These are phyloP conservation scores for Gamsiella multidivaricata DNA, from an alignment of 192 early-diverging fungal genomes.

Conservation along the genomic window DNA sequence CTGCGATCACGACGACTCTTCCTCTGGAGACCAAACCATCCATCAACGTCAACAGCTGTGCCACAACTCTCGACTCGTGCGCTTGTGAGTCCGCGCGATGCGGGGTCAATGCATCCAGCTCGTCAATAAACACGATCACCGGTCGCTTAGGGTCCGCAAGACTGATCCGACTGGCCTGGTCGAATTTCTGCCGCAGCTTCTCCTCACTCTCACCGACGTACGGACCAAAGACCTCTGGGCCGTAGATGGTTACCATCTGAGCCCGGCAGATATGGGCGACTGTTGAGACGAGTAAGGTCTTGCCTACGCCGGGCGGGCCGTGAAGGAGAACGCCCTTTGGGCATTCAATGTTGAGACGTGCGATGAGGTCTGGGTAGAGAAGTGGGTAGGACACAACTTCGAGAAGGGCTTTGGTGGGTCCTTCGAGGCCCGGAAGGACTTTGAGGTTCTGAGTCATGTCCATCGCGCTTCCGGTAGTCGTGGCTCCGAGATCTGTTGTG, in stretches of 20 bases:
- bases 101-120: slow-evolving; percentile 87
- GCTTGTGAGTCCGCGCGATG: slow-evolving; percentile 66
- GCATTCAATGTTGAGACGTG: slow-evolving; percentile 76
- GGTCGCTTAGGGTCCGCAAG: slow-evolving; percentile 43
- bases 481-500: neutral
- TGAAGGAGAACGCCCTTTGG: slow-evolving; percentile 90
- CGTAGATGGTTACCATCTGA: slow-evolving; percentile 80
- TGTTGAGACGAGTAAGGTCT: slow-evolving; percentile 84
- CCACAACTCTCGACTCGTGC: slow-evolving; percentile 84
- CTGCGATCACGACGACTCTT: slow-evolving; percentile 81
- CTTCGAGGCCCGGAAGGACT: slow-evolving; percentile 74
- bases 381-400: slow-evolving; percentile 86
- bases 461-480: neutral
- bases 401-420: slow-evolving; percentile 75
- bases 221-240: slow-evolving; percentile 85
- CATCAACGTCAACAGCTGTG: slow-evolving; percentile 91
- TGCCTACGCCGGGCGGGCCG: slow-evolving; percentile 96
- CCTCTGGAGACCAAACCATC: slow-evolving; percentile 78
- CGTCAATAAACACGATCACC: slow-evolving; percentile 96
- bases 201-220: slow-evolving; percentile 92
- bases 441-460: slow-evolving; percentile 13
- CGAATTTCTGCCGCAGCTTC: slow-evolving; percentile 76
- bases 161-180: slow-evolving; percentile 66
- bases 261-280: slow-evolving; percentile 74
- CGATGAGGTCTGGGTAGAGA: slow-evolving; percentile 69